Base-by-base conservation (phyloP, 108 stramenopile species). In the Cyclotella distinguenda region DNA sequence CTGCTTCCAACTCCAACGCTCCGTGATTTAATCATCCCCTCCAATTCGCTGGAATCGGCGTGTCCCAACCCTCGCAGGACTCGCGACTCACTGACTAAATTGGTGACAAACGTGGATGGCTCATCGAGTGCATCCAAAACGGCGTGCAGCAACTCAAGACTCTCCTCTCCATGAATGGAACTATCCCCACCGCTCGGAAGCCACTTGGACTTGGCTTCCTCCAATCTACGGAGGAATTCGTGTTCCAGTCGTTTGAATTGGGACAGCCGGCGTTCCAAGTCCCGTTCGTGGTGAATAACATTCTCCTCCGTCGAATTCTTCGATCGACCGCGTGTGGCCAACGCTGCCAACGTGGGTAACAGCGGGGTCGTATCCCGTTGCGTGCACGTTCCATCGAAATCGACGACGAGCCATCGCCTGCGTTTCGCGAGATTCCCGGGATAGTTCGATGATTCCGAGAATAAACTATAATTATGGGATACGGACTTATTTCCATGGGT, bases 321-420 rank as follows among this genome's bases (percentile, higher is more conserved):
- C 52, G 66, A 72, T 21, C 77, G 64, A 16, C 52, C 53, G 21
- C 72, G 56, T 9, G 75, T 22, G 22, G 58, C 64, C 23, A 79
- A 64, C 4, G 73, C 61, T 4, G 83, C 83, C 39, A 84, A 32
- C 48, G 50, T 68, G 4, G 83, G 83, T 0, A 84, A 51, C n/a
- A 82, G 35, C 3, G 83, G 74, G 10, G 78, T 82, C 11, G 83
- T 84, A 35, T 84, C 83, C 15, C 64, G 62, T 50, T 68, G 42
- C 7, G 64, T 66, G 53, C 72, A 73, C 32, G 83, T 84, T n/a
- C 78, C 78, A 46, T 84, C 83, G 58, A 79, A 84, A 62, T 84
- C 83, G 2, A 84, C 70, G 5, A 80, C 65, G 6, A 80, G 75
- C 76, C 74, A 76, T 9, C 74, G 36, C 25, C 74, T 25, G 35